phyloP scores from a whole-genome alignment of 2,329 filamentous ascomycete genomes.

The Fonsecaea pedrosoi region DNA sequence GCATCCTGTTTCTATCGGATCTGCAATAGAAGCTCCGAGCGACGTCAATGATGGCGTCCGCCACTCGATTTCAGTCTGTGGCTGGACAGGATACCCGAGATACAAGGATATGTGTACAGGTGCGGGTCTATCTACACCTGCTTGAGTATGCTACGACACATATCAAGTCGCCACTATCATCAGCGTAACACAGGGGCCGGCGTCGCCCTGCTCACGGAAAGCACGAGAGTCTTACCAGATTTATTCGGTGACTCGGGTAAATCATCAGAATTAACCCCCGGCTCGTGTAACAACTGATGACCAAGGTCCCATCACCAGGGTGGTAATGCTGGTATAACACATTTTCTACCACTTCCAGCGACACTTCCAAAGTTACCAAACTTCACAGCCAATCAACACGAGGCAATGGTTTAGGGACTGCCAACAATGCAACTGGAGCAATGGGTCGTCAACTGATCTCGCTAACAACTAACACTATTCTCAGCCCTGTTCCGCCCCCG shows the following conservation, averaged over 20 bases:
- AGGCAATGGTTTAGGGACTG: background rate
- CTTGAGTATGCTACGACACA: background rate
- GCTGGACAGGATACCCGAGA: background rate
- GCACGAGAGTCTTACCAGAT: background rate
- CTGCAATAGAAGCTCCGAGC: background rate
- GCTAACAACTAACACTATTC: background rate
- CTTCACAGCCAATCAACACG: background rate
- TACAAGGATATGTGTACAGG: background rate
- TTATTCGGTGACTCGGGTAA: background rate
- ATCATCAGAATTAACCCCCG: background rate
- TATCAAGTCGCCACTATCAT: background rate
- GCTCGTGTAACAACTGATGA: background rate
- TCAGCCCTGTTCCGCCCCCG: constrained; percentile 10
- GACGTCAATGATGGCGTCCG: background rate
- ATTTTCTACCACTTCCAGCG: background rate
- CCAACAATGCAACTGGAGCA: background rate
- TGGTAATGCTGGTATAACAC: background rate
- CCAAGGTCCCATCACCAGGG: background rate
- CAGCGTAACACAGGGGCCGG: background rate
- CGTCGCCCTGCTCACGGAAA: background rate
- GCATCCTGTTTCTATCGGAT: background rate
- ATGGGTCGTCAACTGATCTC: background rate
- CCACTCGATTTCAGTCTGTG: background rate
- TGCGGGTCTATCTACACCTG: background rate
- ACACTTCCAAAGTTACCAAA: background rate